Evolutionary conservation across 352 stramenopile genomes (phyloP), one percentile per base, ranked within the genome.

Genomic region (Pythium sukuiense): DNA sequence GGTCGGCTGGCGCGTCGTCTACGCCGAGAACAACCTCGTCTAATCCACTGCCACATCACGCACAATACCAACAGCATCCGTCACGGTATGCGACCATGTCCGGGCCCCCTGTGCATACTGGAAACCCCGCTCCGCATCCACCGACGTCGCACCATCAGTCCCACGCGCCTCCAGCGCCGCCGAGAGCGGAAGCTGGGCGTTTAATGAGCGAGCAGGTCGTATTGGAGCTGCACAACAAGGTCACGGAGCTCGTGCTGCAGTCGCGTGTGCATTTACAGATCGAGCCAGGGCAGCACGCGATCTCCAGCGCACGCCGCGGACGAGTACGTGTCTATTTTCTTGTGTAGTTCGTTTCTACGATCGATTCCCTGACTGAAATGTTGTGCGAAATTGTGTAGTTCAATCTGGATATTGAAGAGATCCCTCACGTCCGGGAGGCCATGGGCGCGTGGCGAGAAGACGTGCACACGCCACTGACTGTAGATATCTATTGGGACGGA

Each of bases 131-230:
- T 24, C 63, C 63, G 29, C 63, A 63, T 30, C 45, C 46, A 2
- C 54, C 54, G 3, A 48, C 49, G 18, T 30, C 24, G 1, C 58
- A 65, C 6, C 58, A 62, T 12, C 50, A 58, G 3, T 55, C 64
- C 1, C 64, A 65, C 43, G 39, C 49, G 0, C n/a, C 48, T 8
- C 52, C 52, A 29, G 54, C 55, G 30, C 65, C 59, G 7, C 56
- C 65, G 0, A 46, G 65, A 43, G 59, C 60, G 18, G 66, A 72
- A 83, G 81, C 85, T 2, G 85, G 85, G 1, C 77, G 85, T 12
- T 63, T 81, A 49, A 93, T 94, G 59, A 93, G 85, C 2, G 87
- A 96, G 63, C 85, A 93, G 56, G 85, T 94, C 39, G 85, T 96
- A 65, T 72, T 94, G 8, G 87, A 96, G 56, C 91, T 91, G 58